phyloP scores from a whole-genome alignment of 2,329 filamentous ascomycete genomes.

The Penicillium sp. region DNA sequence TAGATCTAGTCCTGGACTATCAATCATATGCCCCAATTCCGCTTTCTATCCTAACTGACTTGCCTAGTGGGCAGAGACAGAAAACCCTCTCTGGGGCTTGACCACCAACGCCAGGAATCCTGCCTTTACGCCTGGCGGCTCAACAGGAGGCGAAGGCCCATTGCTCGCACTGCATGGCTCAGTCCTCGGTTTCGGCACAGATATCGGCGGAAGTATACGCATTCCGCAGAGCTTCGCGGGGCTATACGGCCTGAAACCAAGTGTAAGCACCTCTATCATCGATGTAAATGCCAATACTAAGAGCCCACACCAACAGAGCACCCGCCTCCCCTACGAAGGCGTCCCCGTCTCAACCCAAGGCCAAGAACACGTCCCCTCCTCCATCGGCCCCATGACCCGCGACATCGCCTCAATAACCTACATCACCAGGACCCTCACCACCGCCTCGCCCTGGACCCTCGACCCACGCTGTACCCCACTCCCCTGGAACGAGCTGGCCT shows the following conservation, averaged over 20 bases:
- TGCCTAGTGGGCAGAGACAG: conserved; percentile 55
- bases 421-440: conserved; percentile 52
- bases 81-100: conserved; percentile 55
- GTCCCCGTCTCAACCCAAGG: conserved; percentile 64
- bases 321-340: conserved; percentile 59
- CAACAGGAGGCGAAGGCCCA: conserved; percentile 48
- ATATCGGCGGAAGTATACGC: conserved; percentile 55
- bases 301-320: conserved; percentile 46
- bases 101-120: conserved; percentile 50
- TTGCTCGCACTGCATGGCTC: conserved; percentile 46
- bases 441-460: conserved; percentile 53
- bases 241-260: conserved; percentile 52
- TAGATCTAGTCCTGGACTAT: neutral
- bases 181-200: conserved; percentile 53
- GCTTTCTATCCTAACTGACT: neutral
- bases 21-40: too few relatives aligned
- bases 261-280: conserved; percentile 22
- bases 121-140: conserved; percentile 51
- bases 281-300: neutral
- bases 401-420: conserved; percentile 53
- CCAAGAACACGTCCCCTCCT: conserved; percentile 65
- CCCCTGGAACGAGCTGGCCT: conserved; percentile 54
- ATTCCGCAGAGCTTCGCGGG: conserved; percentile 53
- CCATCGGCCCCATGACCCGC: conserved; percentile 62
- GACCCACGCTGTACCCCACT: conserved; percentile 58